Conservation (phyloP, 768 basidiomycete genomes). For the Floccularia luteovirens region DNA sequence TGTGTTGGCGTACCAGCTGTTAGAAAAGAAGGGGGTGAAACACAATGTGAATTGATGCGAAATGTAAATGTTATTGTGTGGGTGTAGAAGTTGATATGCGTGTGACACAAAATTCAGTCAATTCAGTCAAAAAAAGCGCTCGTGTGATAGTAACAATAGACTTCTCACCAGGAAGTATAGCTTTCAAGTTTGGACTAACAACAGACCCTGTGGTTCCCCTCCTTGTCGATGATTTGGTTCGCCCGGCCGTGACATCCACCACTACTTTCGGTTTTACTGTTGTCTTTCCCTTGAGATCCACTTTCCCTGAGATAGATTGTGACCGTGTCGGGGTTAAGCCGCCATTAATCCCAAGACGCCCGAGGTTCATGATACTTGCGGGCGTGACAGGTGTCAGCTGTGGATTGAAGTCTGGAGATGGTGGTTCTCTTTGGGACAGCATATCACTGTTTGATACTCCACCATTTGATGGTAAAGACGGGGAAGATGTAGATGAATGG, state of each 20-base stretch:
- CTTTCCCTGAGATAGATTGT: background rate
- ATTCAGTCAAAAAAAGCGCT: background rate
- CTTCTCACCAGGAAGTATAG: slow-evolving; percentile 61
- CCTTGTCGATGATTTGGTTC: slow-evolving; percentile 2
- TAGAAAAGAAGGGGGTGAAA: background rate
- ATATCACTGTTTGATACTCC: too few species aligned
- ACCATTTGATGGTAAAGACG: too few species aligned
- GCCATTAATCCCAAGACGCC: slow-evolving; percentile 47
- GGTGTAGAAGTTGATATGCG: background rate
- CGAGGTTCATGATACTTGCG: slow-evolving; percentile 88
- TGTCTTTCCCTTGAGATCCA: background rate
- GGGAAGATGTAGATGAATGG: too few species aligned
- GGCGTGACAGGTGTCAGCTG: slow-evolving; percentile 77
- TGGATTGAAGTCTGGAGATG: slow-evolving; percentile 12
- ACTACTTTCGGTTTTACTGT: background rate
- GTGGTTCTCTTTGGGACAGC: slow-evolving; percentile 7
- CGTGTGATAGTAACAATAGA: slow-evolving; percentile 3
- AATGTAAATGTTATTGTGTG: background rate
- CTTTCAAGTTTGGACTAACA: slow-evolving; percentile 54
- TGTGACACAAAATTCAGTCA: background rate
- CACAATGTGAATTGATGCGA: too few species aligned
- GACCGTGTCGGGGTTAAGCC: slow-evolving; percentile 12
- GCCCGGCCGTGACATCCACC: background rate
- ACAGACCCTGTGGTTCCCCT: slow-evolving; percentile 12
- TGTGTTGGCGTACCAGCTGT: slow-evolving; percentile 5